Evolutionary conservation across 495 filamentous ascomycete genomes (phyloP).

Genomic region (Aspergillus ellipticus): DNA sequence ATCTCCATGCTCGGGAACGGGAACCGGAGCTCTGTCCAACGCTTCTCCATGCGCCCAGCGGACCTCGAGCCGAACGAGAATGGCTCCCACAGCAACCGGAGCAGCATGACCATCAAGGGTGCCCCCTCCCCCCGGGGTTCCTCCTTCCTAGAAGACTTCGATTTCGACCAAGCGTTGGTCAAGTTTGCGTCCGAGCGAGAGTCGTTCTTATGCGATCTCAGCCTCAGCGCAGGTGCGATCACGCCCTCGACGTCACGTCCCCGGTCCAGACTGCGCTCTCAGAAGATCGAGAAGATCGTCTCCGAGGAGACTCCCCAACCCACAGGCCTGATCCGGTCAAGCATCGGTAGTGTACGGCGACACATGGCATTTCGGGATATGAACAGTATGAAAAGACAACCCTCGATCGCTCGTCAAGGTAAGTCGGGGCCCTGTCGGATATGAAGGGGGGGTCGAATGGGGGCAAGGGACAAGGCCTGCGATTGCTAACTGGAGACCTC

Average conservation of each 20-base stretch:
- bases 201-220: constrained; percentile 87
- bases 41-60: constrained; percentile 62
- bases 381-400: constrained; percentile 90
- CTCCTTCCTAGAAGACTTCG: constrained; percentile 58
- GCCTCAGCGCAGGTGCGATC: constrained; percentile 79
- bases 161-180: constrained; percentile 86
- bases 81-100: constrained; percentile 76
- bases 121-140: constrained; percentile 37
- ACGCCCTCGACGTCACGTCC: constrained; percentile 66
- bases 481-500: background rate
- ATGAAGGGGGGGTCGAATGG: background rate
- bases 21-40: constrained; percentile 62
- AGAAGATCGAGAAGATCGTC: constrained; percentile 80
- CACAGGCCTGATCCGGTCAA: constrained; percentile 47
- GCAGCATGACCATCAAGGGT: constrained; percentile 78
- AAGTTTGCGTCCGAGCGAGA: constrained; percentile 96
- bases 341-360: constrained; percentile 74
- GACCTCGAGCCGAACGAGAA: constrained; percentile 50
- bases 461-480: background rate
- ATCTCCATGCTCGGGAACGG: constrained; percentile 57
- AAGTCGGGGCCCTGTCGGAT: constrained; percentile 23
- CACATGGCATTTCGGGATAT: constrained; percentile 89
- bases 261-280: constrained; percentile 70
- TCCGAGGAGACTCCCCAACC: constrained; percentile 61
- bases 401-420: constrained; percentile 74